Percentiles rank a stretch among this genome's conserved stretches.
Evolutionary conservation across 805 yeast species (phyloP).

Genomic region (Kluyveromyces dobzhanskii): DNA sequence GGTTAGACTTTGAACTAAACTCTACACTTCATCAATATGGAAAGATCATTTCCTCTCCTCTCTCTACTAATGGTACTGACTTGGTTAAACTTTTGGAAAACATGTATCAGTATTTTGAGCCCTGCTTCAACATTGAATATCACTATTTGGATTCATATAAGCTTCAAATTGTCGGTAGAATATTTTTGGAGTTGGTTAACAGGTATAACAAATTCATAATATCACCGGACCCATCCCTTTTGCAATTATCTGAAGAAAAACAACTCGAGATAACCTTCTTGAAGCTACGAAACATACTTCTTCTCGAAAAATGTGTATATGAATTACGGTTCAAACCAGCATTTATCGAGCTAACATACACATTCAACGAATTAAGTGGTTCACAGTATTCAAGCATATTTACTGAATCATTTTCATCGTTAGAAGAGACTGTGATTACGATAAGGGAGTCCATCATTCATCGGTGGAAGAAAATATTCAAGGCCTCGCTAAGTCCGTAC

Average conservation of each 20-base stretch:
- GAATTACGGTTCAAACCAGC: conserved; percentile 4
- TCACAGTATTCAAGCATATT: conserved; percentile 20
- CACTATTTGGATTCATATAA: conserved; percentile 17
- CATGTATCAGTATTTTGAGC: conserved; percentile 30
- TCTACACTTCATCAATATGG: conserved; percentile 38
- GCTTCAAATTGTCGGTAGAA: conserved; percentile 20
- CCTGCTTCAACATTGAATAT: conserved; percentile 27
- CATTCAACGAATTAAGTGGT: conserved; percentile 6
- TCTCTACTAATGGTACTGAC: conserved; percentile 24
- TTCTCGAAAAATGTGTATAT: not conserved
- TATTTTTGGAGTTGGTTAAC: conserved; percentile 19
- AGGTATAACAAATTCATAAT: conserved; percentile 16
- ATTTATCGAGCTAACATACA: conserved; percentile 7
- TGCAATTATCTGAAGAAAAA: conserved; percentile 4
- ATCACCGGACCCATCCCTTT: conserved; percentile 3
- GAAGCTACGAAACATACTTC: conserved; percentile 6
- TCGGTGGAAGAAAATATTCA: conserved; percentile 25
- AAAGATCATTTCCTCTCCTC: conserved; percentile 31
- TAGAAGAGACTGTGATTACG: conserved; percentile 21
- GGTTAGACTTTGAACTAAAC: conserved; percentile 42
- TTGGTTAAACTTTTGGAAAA: conserved; percentile 42
- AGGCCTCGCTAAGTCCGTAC: conserved; percentile 26
- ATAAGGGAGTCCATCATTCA: conserved; percentile 25
- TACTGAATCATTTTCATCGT: conserved; percentile 24
- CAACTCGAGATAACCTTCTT: conserved; percentile 7